Conservation (phyloP, 1,284 basidiomycete genomes). For the Coniferiporia sulphurascens region DNA sequence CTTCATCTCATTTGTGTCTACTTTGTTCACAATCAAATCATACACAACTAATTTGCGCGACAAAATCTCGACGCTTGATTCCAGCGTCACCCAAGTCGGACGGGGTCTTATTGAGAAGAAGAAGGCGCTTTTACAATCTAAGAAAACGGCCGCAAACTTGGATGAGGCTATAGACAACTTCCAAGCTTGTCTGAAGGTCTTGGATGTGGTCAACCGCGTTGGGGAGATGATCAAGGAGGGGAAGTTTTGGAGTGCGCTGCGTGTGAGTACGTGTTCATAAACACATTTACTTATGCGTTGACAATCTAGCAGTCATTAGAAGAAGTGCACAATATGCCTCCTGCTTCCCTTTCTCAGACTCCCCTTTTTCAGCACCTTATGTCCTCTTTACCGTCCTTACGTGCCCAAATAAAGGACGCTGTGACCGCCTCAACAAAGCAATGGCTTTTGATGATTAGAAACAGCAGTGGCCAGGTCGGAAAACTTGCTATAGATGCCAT, state of each 20-base stretch:
- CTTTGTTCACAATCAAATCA: constrained; percentile 89
- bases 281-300: constrained; percentile 28
- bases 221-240: constrained; percentile 89
- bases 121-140: constrained; percentile 80
- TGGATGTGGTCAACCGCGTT: constrained; percentile 94
- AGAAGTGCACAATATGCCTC: constrained; percentile 88
- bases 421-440: constrained; percentile 95
- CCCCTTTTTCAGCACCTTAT: constrained; percentile 92
- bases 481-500: constrained; percentile 87
- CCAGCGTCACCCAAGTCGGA: constrained; percentile 74
- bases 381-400: constrained; percentile 86
- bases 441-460: constrained; percentile 94
- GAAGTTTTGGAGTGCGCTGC: constrained; percentile 94
- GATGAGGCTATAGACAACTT: constrained; percentile 95
- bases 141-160: constrained; percentile 88
- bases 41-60: constrained; percentile 80
- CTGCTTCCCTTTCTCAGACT: constrained; percentile 86
- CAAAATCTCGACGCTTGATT: constrained; percentile 68
- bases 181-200: constrained; percentile 85
- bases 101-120: constrained; percentile 88
- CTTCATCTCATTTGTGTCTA: constrained; percentile 94
- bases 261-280: constrained; percentile 58
- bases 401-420: constrained; percentile 85
- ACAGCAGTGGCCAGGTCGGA: constrained; percentile 85
- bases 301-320: constrained; percentile 70